Conservation (phyloP, 2,329 filamentous ascomycete species). For the Ascosphaera pollenicola region DNA sequence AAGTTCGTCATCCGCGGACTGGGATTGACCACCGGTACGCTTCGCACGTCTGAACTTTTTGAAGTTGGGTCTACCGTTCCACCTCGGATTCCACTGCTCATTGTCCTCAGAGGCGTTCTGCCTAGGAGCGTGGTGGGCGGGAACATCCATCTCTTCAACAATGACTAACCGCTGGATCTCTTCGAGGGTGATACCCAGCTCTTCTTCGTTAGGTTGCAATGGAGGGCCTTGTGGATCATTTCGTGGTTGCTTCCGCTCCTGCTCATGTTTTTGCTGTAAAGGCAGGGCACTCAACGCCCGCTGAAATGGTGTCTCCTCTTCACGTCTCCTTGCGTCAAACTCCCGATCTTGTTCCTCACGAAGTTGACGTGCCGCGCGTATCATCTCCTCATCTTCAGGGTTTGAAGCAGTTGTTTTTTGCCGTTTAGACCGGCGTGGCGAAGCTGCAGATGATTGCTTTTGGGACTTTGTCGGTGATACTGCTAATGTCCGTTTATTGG, state of each 20-base stretch:
- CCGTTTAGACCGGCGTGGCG: neutral
- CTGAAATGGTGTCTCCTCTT: neutral
- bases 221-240: neutral
- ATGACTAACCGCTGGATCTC: conserved; percentile 50
- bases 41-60: conserved; percentile 44
- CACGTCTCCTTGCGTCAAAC: neutral
- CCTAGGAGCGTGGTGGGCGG: neutral
- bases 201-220: neutral
- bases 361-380: neutral
- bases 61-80: conserved; percentile 93
- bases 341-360: neutral
- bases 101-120: conserved; percentile 11
- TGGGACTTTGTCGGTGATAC: no score
- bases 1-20: neutral
- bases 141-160: conserved; percentile 54
- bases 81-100: conserved; percentile 56
- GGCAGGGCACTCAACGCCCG: neutral
- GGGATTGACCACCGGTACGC: neutral
- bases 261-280: neutral
- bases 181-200: neutral
- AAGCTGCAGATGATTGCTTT: no score
- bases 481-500: no score
- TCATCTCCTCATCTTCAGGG: neutral
- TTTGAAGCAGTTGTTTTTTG: neutral
- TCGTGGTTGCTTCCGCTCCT: no score